These are phyloP conservation scores for Jatropha multifida DNA, from an alignment of 441 rosid species.

Conservation along the genomic window DNA sequence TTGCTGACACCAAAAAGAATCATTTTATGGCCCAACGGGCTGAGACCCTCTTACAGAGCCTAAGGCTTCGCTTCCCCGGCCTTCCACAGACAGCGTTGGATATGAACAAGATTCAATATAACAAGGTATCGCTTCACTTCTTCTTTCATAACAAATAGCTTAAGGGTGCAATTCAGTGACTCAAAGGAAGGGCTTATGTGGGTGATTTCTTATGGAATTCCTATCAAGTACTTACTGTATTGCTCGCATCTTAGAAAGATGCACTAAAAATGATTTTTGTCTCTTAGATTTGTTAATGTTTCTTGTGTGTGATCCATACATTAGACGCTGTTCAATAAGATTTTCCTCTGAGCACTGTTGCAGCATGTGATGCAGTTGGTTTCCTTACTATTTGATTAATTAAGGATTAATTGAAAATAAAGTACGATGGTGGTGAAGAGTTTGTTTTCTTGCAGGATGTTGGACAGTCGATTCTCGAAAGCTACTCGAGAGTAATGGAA, in stretches of 20 bases:
- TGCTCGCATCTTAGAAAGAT: too few relatives aligned
- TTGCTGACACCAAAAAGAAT: constrained; percentile 57
- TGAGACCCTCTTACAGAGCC: constrained; percentile 70
- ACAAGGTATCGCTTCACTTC: constrained; percentile 53
- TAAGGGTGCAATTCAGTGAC: neutral
- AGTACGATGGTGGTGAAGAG: neutral
- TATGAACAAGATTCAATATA: constrained; percentile 97
- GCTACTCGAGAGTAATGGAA: constrained; percentile 98
- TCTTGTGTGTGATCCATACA: too few relatives aligned
- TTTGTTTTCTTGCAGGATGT: constrained; percentile 65
- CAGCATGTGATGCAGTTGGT: too few relatives aligned
- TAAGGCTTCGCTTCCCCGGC: constrained; percentile 83
- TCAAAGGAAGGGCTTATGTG: too few relatives aligned
- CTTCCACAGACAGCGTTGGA: constrained; percentile 95
- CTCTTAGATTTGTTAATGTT: too few relatives aligned
- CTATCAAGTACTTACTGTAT: neutral
- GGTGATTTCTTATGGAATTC: neutral
- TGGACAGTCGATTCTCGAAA: constrained; percentile 91
- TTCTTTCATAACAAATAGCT: neutral
- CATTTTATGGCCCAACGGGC: constrained; percentile 70
- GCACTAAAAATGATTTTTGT: too few relatives aligned
- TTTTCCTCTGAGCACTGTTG: too few relatives aligned
- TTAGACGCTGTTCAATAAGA: too few relatives aligned
- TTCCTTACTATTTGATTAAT: too few relatives aligned
- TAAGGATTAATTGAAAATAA: neutral